Conservation (phyloP, 2,329 filamentous ascomycete species). For the Colletotrichum viniferum region DNA sequence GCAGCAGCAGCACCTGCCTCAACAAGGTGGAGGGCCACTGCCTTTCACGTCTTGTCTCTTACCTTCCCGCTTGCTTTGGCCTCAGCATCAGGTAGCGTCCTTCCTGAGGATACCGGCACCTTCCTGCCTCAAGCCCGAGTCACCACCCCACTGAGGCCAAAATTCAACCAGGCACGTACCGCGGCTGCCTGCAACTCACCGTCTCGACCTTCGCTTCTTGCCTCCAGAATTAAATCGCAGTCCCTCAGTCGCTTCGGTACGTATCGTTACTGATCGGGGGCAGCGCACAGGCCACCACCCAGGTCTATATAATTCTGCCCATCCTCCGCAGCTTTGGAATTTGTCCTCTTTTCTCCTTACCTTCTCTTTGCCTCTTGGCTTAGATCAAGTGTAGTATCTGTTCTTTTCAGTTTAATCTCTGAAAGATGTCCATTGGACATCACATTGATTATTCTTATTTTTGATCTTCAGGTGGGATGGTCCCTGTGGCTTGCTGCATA, state of each 20-base stretch:
- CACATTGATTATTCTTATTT: constrained; percentile 9
- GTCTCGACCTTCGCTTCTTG: neutral
- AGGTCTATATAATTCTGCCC: neutral
- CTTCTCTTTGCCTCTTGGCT: constrained; percentile 5
- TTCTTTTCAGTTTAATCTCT: constrained; percentile 18
- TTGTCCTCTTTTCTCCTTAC: neutral
- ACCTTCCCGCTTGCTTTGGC: neutral
- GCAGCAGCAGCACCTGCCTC: neutral
- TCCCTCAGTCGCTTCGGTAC: neutral
- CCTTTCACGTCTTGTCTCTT: neutral
- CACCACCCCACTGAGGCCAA: constrained; percentile 7
- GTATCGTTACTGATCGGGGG: neutral
- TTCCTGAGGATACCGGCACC: neutral
- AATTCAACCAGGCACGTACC: neutral
- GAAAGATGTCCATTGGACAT: neutral
- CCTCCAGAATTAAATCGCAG: neutral
- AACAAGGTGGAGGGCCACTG: neutral
- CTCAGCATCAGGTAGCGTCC: neutral
- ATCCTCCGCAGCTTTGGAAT: neutral
- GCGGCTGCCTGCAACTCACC: neutral
- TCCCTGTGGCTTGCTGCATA: constrained; percentile 7
- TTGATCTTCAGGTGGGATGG: neutral
- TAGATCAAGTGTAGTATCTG: constrained; percentile 21
- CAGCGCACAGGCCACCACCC: neutral
- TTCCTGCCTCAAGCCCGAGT: neutral